Evolutionary conservation across 805 yeast genomes (phyloP).

Genomic region (Cyberlindnera bimundalis): DNA sequence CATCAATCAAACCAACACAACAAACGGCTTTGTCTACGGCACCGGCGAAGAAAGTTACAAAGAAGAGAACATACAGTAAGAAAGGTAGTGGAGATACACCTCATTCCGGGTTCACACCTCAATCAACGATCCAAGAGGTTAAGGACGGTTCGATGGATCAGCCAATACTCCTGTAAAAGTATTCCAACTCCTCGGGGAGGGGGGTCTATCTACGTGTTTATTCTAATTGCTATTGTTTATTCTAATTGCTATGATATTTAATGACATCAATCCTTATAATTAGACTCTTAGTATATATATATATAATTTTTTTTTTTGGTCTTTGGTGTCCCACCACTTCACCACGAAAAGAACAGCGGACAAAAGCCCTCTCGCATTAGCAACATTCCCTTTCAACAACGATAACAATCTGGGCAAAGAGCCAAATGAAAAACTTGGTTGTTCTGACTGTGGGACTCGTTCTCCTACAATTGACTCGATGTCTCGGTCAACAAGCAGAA

Average conservation of each 20-base stretch:
- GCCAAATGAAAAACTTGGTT: neutral
- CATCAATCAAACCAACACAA: constrained; percentile 52
- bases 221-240: too few relatives aligned
- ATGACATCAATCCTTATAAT: too few relatives aligned
- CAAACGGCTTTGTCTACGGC: constrained; percentile 2
- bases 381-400: neutral
- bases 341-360: neutral
- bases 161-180: constrained; percentile 23
- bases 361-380: too few relatives aligned
- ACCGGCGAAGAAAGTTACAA: constrained; percentile 11
- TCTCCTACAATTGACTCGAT: neutral
- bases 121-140: constrained; percentile 12
- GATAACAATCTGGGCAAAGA: neutral
- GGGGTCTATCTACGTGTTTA: too few relatives aligned
- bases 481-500: neutral
- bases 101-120: constrained; percentile 11
- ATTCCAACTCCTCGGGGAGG: too few relatives aligned
- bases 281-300: too few relatives aligned
- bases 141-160: constrained; percentile 19
- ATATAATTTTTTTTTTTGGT: neutral
- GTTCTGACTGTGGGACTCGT: neutral
- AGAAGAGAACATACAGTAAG: constrained; percentile 24
- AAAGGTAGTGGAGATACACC: constrained; percentile 18
- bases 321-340: too few relatives aligned
- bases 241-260: too few relatives aligned